phyloP scores from a whole-genome alignment of 495 filamentous ascomycete species.

The Aspergillus nanangensis region DNA sequence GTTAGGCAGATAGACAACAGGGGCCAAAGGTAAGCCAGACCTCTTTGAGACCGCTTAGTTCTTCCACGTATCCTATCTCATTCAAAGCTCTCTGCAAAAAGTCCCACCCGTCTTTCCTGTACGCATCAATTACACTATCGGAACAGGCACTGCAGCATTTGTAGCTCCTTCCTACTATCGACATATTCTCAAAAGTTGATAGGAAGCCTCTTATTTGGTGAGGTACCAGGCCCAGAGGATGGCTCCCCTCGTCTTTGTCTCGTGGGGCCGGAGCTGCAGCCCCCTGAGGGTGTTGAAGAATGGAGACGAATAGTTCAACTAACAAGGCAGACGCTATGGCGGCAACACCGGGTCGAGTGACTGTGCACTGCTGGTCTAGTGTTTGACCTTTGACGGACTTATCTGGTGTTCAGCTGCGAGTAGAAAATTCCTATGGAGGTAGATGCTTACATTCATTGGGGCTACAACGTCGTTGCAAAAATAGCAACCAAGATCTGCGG shows the following conservation, averaged over 20 bases:
- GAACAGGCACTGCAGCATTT: conserved; percentile 92
- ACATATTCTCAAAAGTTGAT: conserved; percentile 77
- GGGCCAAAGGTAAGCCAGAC: conserved; percentile 35
- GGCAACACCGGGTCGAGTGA: conserved; percentile 89
- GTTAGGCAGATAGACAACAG: background rate
- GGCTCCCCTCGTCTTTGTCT: conserved; percentile 54
- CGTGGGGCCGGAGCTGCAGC: conserved; percentile 55
- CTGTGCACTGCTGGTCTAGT: conserved; percentile 96
- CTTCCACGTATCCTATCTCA: conserved; percentile 82
- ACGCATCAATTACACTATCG: conserved; percentile 65
- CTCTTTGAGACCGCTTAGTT: conserved; percentile 86
- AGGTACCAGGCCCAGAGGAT: conserved; percentile 84
- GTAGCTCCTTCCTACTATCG: conserved; percentile 77
- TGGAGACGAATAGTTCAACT: conserved; percentile 81
- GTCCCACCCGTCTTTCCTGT: conserved; percentile 71
- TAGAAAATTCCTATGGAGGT: conserved; percentile 34
- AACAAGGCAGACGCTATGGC: conserved; percentile 89
- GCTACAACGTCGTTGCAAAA: conserved; percentile 98
- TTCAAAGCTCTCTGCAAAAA: conserved; percentile 85
- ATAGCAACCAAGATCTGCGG: conserved; percentile 79
- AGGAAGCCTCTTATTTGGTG: conserved; percentile 93
- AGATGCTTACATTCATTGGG: conserved; percentile 75
- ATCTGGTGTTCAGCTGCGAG: background rate
- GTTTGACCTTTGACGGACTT: conserved; percentile 91
- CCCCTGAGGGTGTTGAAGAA: conserved; percentile 77